Evolutionary conservation across 805 yeast genomes (phyloP).

Genomic region (Candida krabiensis): DNA sequence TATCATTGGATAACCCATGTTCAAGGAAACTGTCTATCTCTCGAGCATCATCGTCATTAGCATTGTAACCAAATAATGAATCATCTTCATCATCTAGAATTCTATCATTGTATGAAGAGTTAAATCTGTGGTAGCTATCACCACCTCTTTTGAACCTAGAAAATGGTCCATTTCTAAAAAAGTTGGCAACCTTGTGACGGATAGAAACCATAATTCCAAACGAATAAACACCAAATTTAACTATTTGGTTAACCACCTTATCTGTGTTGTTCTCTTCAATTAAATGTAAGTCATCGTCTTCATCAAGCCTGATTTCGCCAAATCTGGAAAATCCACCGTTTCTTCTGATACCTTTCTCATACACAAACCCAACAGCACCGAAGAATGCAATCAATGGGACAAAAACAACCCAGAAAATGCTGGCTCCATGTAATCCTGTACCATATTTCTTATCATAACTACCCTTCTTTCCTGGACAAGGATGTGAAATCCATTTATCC

Average conservation of each 20-base stretch:
- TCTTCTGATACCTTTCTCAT: constrained; percentile 76
- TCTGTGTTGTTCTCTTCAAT: constrained; percentile 67
- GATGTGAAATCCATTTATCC: constrained; percentile 60
- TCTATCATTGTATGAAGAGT: constrained; percentile 31
- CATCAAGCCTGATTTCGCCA: constrained; percentile 86
- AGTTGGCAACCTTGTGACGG: constrained; percentile 13
- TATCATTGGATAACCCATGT: constrained; percentile 29
- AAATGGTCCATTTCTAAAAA: constrained; percentile 26
- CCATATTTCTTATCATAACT: constrained; percentile 53
- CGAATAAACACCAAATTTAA: constrained; percentile 52
- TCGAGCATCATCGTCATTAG: constrained; percentile 48
- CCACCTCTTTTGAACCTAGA: constrained; percentile 23
- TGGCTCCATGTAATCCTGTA: constrained; percentile 54
- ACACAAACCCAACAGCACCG: constrained; percentile 64
- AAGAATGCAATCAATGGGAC: constrained; percentile 57
- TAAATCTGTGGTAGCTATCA: constrained; percentile 20
- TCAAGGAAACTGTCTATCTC: constrained; percentile 45
- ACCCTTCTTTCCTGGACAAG: constrained; percentile 86
- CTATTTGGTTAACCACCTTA: constrained; percentile 55
- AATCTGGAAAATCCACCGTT: constrained; percentile 75
- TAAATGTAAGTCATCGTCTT: constrained; percentile 51
- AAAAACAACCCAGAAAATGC: constrained; percentile 51
- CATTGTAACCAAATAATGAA: constrained; percentile 33
- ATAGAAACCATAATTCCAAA: constrained; percentile 18
- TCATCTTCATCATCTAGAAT: constrained; percentile 33